Evolutionary conservation across 73 alveolate genomes (phyloP).

Genomic region (Paramecium pentaurelia): DNA sequence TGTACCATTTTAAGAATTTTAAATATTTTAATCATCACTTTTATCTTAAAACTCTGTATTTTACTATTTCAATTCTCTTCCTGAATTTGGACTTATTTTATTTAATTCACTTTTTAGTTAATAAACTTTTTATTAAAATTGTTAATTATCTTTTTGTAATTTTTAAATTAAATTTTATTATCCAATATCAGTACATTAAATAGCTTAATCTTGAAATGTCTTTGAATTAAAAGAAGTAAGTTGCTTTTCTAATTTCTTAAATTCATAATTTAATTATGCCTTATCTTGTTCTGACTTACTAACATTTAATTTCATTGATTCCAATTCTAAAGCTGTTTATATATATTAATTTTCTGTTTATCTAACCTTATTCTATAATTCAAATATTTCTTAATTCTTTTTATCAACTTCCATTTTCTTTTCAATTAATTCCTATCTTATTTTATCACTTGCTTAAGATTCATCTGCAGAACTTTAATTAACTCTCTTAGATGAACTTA

Average conservation of each 20-base stretch:
- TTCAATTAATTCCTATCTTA: neutral
- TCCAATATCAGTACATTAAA: neutral
- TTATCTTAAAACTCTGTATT: neutral
- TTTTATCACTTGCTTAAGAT: neutral
- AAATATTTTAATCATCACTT: slow-evolving; percentile 2
- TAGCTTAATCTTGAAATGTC: neutral
- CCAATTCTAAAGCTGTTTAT: neutral
- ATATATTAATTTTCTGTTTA: neutral
- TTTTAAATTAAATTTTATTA: neutral
- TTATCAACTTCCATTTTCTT: slow-evolving; percentile 11
- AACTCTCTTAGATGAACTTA: slow-evolving; percentile 4
- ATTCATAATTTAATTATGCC: slow-evolving; percentile 4
- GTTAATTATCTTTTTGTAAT: neutral
- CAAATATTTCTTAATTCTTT: neutral
- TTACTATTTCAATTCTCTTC: neutral
- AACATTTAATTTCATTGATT: neutral
- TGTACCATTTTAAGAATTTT: neutral
- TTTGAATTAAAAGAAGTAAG: neutral
- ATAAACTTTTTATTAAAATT: neutral
- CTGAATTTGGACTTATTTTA: neutral
- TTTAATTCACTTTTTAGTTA: neutral
- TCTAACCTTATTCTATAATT: neutral
- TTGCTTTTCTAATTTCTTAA: neutral
- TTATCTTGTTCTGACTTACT: neutral
- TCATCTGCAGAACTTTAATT: neutral